phyloP scores from a whole-genome alignment of 495 filamentous ascomycete genomes.

The Lophium mytilinum region DNA sequence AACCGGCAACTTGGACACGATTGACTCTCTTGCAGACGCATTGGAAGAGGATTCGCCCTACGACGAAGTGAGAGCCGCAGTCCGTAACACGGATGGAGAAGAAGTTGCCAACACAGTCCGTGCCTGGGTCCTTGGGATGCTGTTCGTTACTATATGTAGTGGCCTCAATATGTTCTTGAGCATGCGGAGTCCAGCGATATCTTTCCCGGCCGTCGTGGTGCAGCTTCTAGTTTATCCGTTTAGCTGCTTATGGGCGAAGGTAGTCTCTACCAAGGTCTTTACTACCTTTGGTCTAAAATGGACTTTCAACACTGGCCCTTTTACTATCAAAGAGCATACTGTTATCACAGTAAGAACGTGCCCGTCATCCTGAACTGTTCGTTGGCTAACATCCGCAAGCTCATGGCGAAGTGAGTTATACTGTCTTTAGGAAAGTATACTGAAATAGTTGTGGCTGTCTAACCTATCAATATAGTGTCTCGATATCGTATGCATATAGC shows the following conservation, averaged over 20 bases:
- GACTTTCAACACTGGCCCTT: constrained; percentile 25
- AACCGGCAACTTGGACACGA: constrained; percentile 42
- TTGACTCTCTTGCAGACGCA: constrained; percentile 42
- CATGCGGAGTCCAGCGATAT: constrained; percentile 16
- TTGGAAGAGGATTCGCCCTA: constrained; percentile 63
- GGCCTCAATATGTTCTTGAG: constrained; percentile 23
- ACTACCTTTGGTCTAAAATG: constrained; percentile 17
- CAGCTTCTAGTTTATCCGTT: constrained; percentile 11
- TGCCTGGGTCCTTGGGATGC: constrained; percentile 62
- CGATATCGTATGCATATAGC: constrained; percentile 11
- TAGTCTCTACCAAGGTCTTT: constrained; percentile 16
- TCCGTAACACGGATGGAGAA: constrained; percentile 41
- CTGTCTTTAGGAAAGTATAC: too few species aligned
- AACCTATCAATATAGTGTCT: neutral
- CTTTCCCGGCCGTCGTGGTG: constrained; percentile 15
- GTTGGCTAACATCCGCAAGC: neutral
- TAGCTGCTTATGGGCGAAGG: neutral
- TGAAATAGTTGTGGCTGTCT: too few species aligned
- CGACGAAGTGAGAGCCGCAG: constrained; percentile 57
- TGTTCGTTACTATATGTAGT: constrained; percentile 33
- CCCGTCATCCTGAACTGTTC: neutral
- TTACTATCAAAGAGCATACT: constrained; percentile 24
- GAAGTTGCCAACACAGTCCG: constrained; percentile 60
- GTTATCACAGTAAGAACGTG: constrained; percentile 10
- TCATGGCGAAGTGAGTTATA: constrained; percentile 1